phyloP scores from a whole-genome alignment of 352 stramenopile genomes.

The Phytophthora cactorum region DNA sequence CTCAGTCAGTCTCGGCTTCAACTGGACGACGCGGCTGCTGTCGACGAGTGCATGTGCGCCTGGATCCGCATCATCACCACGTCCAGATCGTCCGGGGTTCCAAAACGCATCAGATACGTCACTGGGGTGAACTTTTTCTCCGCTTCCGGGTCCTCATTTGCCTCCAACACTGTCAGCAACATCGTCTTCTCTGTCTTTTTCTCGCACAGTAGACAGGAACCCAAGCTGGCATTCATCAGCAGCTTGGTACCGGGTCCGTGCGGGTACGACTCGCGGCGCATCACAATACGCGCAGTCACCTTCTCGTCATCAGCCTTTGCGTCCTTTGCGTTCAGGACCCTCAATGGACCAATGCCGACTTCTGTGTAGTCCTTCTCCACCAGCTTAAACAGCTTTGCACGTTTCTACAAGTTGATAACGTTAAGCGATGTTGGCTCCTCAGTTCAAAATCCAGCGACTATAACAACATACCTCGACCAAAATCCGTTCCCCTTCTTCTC shows the following conservation, averaged over 20 bases:
- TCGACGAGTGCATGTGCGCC: conserved; percentile 41
- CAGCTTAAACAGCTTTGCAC: conserved; percentile 82
- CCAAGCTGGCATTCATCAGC: conserved; percentile 73
- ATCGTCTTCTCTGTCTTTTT: conserved; percentile 84
- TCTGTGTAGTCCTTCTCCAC: conserved; percentile 77
- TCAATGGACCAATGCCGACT: conserved; percentile 76
- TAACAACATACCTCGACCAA: conserved; percentile 61
- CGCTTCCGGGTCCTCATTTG: conserved; percentile 36
- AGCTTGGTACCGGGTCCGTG: conserved; percentile 78
- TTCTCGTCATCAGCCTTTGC: conserved; percentile 47
- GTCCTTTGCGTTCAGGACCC: conserved; percentile 61
- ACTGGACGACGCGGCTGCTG: conserved; percentile 32
- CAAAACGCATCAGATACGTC: conserved; percentile 79
- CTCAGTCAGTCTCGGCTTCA: conserved; percentile 29
- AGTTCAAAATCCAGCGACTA: background rate
- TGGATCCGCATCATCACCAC: conserved; percentile 55
- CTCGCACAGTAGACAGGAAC: conserved; percentile 64
- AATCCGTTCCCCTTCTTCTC: conserved; percentile 75
- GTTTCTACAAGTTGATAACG: conserved; percentile 40
- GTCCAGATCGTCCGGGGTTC: conserved; percentile 62
- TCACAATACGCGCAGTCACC: conserved; percentile 67
- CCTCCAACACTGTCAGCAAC: conserved; percentile 69
- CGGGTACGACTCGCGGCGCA: conserved; percentile 81
- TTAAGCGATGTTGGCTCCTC: too few species aligned
- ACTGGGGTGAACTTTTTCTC: conserved; percentile 62